These are phyloP conservation scores for Coelastrella sp. DNA, from an alignment of 139 green algal species.

Conservation along the genomic window DNA sequence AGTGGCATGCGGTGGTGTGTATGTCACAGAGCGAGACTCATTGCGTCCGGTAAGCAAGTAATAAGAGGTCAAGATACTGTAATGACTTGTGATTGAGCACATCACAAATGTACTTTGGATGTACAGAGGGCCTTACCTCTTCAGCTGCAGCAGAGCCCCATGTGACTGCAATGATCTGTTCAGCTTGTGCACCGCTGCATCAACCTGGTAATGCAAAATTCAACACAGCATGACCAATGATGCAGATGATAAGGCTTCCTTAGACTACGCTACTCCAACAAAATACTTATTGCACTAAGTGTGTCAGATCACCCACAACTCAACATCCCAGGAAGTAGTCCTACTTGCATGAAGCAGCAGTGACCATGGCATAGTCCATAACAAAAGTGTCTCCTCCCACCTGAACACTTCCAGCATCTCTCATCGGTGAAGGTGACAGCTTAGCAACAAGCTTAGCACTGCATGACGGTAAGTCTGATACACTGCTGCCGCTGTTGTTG, in stretches of 20 bases:
- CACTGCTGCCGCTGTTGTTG: too few species aligned
- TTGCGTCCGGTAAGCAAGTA: too few species aligned
- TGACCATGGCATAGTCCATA: neutral
- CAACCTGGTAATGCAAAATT: neutral
- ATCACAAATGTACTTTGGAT: too few species aligned
- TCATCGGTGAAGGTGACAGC: neutral
- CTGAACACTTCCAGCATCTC: constrained; percentile 12
- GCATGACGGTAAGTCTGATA: neutral
- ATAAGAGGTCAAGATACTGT: too few species aligned
- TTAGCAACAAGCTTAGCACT: neutral
- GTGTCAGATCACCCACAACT: too few species aligned
- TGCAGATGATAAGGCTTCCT: too few species aligned
- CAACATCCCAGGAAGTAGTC: neutral
- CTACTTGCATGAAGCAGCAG: neutral
- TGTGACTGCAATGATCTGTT: neutral
- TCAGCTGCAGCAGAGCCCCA: neutral
- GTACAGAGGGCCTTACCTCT: neutral
- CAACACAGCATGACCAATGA: too few species aligned
- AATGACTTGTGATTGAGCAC: too few species aligned
- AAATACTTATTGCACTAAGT: too few species aligned
- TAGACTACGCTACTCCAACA: too few species aligned
- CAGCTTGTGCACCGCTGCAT: neutral
- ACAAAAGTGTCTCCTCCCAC: neutral
- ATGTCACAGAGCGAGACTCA: too few species aligned
- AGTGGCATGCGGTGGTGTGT: too few species aligned